phyloP scores from a whole-genome alignment of 164 flowering plant species.

The Platanus orientalis region DNA sequence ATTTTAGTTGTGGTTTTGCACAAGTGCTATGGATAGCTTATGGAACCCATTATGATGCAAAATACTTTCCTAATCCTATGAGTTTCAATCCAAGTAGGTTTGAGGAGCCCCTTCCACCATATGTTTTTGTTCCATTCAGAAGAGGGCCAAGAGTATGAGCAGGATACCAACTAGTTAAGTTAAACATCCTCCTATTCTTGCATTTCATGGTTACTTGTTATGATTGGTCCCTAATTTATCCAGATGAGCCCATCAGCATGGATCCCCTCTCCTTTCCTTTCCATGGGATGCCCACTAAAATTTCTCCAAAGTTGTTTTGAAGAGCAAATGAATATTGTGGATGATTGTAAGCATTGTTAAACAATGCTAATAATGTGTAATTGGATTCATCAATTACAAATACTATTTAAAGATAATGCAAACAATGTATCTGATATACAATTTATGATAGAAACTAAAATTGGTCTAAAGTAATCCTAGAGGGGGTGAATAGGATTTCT shows the following conservation, averaged over 20 bases:
- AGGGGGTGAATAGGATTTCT: no score
- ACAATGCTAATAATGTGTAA: no score
- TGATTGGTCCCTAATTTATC: conserved; percentile 53
- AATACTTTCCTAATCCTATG: conserved; percentile 46
- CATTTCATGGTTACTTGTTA: conserved; percentile 56
- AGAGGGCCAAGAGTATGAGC: conserved; percentile 83
- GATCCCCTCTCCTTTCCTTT: conserved; percentile 71
- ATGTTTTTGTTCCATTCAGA: conserved; percentile 66
- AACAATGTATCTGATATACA: no score
- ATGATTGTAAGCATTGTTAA: neutral
- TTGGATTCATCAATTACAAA: no score
- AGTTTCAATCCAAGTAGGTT: conserved; percentile 64
- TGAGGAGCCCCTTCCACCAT: conserved; percentile 51
- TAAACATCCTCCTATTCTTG: conserved; percentile 58
- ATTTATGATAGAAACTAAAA: no score
- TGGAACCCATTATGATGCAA: conserved; percentile 56
- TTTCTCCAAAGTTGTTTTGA: conserved; percentile 33
- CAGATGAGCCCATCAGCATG: conserved; percentile 47
- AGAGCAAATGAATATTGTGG: neutral
- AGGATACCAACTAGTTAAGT: conserved; percentile 70
- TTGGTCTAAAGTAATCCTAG: no score
- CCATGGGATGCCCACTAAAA: conserved; percentile 60
- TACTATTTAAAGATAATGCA: no score
- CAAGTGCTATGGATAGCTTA: conserved; percentile 79
- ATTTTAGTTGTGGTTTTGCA: conserved; percentile 1